A percentile compares a stretch with the other conserved stretches of the same genome.
Evolutionary conservation across 2,329 filamentous ascomycete species (phyloP).

Genomic region (Stagonosporopsis cucurbitacearum): DNA sequence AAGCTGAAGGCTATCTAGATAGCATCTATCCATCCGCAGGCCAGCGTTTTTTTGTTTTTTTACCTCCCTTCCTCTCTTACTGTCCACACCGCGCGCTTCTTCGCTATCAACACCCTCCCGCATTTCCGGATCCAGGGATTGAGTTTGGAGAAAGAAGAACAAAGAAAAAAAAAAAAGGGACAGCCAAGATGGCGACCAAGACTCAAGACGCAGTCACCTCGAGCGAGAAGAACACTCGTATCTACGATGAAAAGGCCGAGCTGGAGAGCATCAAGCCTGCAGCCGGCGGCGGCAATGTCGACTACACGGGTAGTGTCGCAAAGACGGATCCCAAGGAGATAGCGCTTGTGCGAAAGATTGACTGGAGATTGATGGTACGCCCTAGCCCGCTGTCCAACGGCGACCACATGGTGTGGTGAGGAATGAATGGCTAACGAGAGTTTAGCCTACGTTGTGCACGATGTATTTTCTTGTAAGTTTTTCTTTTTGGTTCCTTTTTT

Average conservation of each 20-base stretch:
- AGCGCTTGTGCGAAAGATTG: constrained; percentile 42
- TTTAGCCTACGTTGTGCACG: constrained; percentile 48
- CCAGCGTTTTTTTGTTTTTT: background rate
- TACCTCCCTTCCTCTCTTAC: background rate
- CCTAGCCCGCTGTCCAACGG: background rate
- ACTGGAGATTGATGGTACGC: constrained; percentile 40
- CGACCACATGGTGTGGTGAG: background rate
- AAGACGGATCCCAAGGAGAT: constrained; percentile 45
- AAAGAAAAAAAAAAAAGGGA: too few relatives aligned
- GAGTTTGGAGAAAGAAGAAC: constrained; percentile 7
- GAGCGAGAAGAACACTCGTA: constrained; percentile 25
- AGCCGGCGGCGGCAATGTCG: constrained; percentile 22
- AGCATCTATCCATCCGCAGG: too few relatives aligned
- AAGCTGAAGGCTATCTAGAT: too few relatives aligned
- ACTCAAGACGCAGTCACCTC: constrained; percentile 7
- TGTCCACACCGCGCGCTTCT: too few relatives aligned
- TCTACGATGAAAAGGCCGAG: constrained; percentile 30
- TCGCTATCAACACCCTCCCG: too few relatives aligned
- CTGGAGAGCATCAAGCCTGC: constrained; percentile 24
- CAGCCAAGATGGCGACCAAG: background rate
- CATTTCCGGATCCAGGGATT: background rate
- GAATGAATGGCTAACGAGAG: background rate
- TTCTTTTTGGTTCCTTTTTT: too few relatives aligned
- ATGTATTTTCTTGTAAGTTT: constrained; percentile 50
- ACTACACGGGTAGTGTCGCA: constrained; percentile 41